These are phyloP conservation scores for Irpex rosettiformis DNA, from an alignment of 1,284 basidiomycete genomes.

Conservation along the genomic window DNA sequence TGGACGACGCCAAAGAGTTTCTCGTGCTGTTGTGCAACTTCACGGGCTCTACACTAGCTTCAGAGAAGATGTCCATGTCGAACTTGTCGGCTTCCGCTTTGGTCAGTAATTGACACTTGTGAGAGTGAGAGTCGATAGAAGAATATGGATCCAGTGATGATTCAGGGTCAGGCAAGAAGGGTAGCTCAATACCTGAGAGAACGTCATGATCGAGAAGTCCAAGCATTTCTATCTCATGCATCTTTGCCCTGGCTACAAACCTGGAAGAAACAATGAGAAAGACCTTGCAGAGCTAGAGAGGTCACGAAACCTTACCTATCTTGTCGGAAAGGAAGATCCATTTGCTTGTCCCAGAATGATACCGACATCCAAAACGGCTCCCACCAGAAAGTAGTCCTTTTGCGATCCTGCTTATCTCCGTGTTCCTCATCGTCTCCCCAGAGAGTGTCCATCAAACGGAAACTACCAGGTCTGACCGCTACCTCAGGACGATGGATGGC, in stretches of 20 bases:
- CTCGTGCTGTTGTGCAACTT: constrained; percentile 32
- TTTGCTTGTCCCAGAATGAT: constrained; percentile 82
- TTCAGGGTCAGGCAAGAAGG: constrained; percentile 56
- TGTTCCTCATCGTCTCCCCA: constrained; percentile 72
- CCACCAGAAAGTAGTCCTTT: constrained; percentile 73
- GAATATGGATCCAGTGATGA: constrained; percentile 11
- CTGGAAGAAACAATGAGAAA: constrained; percentile 33
- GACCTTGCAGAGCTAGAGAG: background rate
- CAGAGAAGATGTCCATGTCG: constrained; percentile 63
- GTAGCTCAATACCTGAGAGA: constrained; percentile 81
- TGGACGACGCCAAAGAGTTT: constrained; percentile 36
- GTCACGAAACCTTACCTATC: constrained; percentile 55
- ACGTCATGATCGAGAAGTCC: constrained; percentile 89
- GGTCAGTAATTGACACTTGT: constrained; percentile 22
- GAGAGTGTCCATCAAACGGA: constrained; percentile 66
- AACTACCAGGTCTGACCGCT: constrained; percentile 39
- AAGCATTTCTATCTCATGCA: constrained; percentile 94
- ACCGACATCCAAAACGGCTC: constrained; percentile 83
- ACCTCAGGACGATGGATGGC: constrained; percentile 42
- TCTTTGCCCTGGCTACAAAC: constrained; percentile 87
- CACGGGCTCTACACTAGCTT: constrained; percentile 33
- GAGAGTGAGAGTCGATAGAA: constrained; percentile 9
- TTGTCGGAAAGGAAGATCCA: constrained; percentile 81
- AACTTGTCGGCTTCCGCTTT: constrained; percentile 65
- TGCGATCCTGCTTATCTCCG: constrained; percentile 23